Evolutionary conservation across 2,329 filamentous ascomycete genomes (phyloP), one percentile per base, ranked within the genome.

Genomic region (Microsporum ferrugineum): DNA sequence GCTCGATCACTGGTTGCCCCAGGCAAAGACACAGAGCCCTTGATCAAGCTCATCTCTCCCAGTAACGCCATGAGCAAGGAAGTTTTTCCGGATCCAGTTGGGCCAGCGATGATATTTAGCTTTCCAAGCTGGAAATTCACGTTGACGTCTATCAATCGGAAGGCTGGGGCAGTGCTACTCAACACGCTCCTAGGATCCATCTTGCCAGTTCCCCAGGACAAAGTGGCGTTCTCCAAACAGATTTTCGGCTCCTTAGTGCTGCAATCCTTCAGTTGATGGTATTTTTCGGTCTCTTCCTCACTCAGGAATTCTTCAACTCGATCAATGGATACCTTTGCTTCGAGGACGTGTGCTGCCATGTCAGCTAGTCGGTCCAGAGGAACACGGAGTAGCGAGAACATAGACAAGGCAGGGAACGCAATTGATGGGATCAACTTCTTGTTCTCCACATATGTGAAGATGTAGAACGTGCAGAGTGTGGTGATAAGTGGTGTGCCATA

Each of bases 331-430:
- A 99, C 92, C 76, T 95, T 95, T 29, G 91, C 89, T 75, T 99
- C 94, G 76, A 96, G 91, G 2, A 99, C 91, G 75, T 97, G 94
- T 8, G 94, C 94, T 70, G 97, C 88, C 94, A 99, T 99, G 74
- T 99, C 94, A 58, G 94, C 94, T 60, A 99, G 82, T 75, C 97
- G 92, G 72, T 99, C 94, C 53, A 99, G 79, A 3, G 94, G 94
- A 59, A 96, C 89, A 56, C 94, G 87, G 12, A 99, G 84, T 45
- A 99, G 84, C 71, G 91, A 91, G 73, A 99, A 99, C 65, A 99
- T 85, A 0, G 94, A 97, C 60, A 99, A 86, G 41, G 94, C 91
- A 1, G 94, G 96, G 75, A 99, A 99, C 2, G 94, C 94, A 63
- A 97, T 82, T 0, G 94, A 97, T 0, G 94, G 92, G 59, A 94